Percentiles rank a stretch among this genome's conserved stretches.
phyloP scores from a whole-genome alignment of 345 rosid genomes.

The Trapa bicornis region DNA sequence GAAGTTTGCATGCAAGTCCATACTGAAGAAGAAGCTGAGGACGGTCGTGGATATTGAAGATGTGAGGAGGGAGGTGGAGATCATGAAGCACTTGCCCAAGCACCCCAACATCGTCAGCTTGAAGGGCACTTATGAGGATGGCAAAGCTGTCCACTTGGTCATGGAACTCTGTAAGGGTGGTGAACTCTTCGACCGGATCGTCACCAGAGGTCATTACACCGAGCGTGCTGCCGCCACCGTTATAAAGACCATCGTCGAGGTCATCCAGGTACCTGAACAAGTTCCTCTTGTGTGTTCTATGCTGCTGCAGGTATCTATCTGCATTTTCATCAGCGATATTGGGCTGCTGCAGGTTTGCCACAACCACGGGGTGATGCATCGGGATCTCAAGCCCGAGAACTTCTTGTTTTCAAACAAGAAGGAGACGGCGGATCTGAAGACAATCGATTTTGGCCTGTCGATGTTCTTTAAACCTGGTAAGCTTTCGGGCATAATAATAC shows the following conservation, averaged over 20 bases:
- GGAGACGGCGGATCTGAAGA: constrained; percentile 69
- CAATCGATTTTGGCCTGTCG: constrained; percentile 92
- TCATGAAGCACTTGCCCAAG: constrained; percentile 78
- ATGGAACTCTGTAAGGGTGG: constrained; percentile 99
- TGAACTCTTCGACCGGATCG: constrained; percentile 90
- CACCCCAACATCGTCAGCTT: constrained; percentile 69
- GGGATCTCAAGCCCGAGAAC: constrained; percentile 90
- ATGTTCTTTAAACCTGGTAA: constrained; percentile 93
- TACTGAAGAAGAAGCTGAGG: constrained; percentile 83
- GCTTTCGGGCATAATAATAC: background rate
- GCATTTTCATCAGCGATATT: too few species aligned
- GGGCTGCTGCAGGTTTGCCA: constrained; percentile 57
- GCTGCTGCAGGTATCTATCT: too few species aligned
- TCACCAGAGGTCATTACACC: constrained; percentile 89
- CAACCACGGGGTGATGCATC: constrained; percentile 80
- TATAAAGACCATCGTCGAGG: constrained; percentile 79
- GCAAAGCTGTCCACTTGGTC: constrained; percentile 76
- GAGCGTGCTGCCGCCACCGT: constrained; percentile 94
- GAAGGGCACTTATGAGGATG: constrained; percentile 83
- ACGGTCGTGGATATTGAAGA: constrained; percentile 88
- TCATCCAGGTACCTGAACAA: constrained; percentile 56
- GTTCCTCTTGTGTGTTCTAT: too few species aligned
- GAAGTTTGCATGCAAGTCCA: constrained; percentile 71
- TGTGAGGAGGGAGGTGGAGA: constrained; percentile 93
- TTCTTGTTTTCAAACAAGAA: constrained; percentile 82